Evolutionary conservation across 2,329 filamentous ascomycete species (phyloP).

Genomic region (Fusarium brevicatenulatum): DNA sequence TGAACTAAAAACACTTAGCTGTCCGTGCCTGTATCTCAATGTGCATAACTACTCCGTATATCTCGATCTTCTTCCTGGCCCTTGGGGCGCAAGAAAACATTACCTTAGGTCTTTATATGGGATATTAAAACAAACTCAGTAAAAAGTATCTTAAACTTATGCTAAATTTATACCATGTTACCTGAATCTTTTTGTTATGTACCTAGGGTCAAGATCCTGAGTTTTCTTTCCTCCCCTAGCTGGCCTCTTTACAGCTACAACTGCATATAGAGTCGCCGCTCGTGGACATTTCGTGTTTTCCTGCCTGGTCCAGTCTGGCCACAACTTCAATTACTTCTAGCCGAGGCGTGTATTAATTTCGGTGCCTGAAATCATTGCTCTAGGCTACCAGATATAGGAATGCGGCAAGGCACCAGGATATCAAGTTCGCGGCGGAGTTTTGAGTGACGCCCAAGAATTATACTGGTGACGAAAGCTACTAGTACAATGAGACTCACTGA

Average conservation of each 20-base stretch:
- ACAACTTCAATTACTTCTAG: neutral
- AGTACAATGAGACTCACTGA: neutral
- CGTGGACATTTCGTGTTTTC: neutral
- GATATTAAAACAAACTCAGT: neutral
- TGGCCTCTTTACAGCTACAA: neutral
- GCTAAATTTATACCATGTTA: neutral
- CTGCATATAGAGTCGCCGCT: neutral
- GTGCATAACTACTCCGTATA: neutral
- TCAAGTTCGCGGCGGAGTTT: neutral
- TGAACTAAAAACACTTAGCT: neutral
- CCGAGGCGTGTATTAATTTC: neutral
- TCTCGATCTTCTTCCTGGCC: neutral
- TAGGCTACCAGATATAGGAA: neutral
- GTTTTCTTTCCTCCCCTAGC: too few relatives aligned
- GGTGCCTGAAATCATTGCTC: neutral
- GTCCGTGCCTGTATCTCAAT: neutral
- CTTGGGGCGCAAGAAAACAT: neutral
- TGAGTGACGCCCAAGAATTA: neutral
- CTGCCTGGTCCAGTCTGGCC: neutral
- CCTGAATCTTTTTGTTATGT: too few relatives aligned
- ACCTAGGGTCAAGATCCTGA: too few relatives aligned
- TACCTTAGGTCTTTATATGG: neutral
- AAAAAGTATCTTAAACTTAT: neutral
- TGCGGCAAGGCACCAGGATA: neutral
- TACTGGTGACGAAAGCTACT: neutral